phyloP scores from a whole-genome alignment of 2,329 filamentous ascomycete species.

The Ophiostoma himal-ulmi region DNA sequence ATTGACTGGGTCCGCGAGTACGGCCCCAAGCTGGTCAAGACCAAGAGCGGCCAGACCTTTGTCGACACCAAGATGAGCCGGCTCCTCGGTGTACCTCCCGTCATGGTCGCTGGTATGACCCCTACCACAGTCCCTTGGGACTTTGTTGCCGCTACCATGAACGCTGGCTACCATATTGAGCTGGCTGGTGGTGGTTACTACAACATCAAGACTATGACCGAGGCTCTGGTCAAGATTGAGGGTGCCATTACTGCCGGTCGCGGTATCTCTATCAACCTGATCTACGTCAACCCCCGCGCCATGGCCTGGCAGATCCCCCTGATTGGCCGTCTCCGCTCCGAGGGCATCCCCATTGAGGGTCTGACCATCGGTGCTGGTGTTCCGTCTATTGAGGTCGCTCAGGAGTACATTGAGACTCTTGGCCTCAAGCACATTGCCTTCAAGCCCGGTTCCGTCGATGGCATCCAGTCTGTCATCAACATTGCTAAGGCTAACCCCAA shows the following conservation, averaged over 20 bases:
- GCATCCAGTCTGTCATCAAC: conserved; percentile 84
- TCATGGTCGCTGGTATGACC: conserved; percentile 93
- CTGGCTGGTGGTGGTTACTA: conserved; percentile 87
- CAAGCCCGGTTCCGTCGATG: conserved; percentile 85
- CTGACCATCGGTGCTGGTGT: conserved; percentile 90
- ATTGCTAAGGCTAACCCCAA: conserved; percentile 89
- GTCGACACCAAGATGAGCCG: conserved; percentile 96
- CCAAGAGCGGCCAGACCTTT: conserved; percentile 79
- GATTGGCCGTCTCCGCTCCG: conserved; percentile 69
- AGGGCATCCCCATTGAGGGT: conserved; percentile 86
- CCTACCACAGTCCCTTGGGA: conserved; percentile 85
- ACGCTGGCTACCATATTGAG: conserved; percentile 90
- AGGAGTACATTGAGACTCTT: conserved; percentile 89
- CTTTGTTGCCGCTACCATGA: conserved; percentile 88
- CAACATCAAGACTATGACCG: conserved; percentile 73
- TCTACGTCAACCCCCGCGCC: conserved; percentile 82
- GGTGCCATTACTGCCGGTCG: conserved; percentile 75
- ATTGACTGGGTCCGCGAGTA: conserved; percentile 98
- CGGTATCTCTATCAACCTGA: conserved; percentile 83
- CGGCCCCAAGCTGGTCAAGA: conserved; percentile 86
- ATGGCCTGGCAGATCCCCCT: conserved; percentile 92
- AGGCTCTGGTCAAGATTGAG: conserved; percentile 78
- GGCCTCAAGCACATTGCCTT: conserved; percentile 90
- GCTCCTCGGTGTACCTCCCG: conserved; percentile 73
- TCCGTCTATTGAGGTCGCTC: conserved; percentile 85